Base-by-base conservation (phyloP, 176 grass and related monocot genomes). In the Tillandsia leiboldiana region DNA sequence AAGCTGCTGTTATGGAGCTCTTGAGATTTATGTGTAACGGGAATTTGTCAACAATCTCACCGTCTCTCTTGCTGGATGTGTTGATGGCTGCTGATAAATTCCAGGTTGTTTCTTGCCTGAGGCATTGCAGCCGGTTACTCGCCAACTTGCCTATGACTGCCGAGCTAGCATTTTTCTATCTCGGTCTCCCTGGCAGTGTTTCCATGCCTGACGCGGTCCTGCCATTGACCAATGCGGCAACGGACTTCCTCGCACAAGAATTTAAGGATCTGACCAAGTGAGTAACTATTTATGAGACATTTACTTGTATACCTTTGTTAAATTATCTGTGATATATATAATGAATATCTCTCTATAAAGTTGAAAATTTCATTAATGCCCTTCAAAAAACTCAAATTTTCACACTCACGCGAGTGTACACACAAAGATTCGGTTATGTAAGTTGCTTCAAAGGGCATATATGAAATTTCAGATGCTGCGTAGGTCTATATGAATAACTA, bases 31-130 rank as follows among this genome's bases (percentile, higher is more conserved):
- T 91, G 75, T 96, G 88, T 62, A 85, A 79, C 73, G 91, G 91
- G 33, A 96, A 96, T 64, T 75, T 96, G 48, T 82, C 83, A 64
- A 81, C 91, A 71, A 70, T 65, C 66, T 83, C 83, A 14, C 80
- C 87, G 7, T 64, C 79, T 10, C 77, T 88, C 75, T 71, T 96
- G 52, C 68, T 96, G 51, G 91, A 91, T 72, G 81, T 96, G 67
- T 67, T 96, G 65, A 87, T 84, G 73, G 79, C 78, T 49, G 68
- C 95, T 61, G 95, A 99, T 63, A 99, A 99, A 71, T 99, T 99
- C 72, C 90, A 99, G 85, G 95, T 99, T 51, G 87, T 79, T 72
- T 93, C 95, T 6, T 99, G 95, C 75, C 90, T 99, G 90, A 77
- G 95, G 24, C 81, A 99, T 54, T 93, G 90, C 81, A 93, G 95